Conservation (phyloP, 495 filamentous ascomycete genomes). For the Tuber borchii region DNA sequence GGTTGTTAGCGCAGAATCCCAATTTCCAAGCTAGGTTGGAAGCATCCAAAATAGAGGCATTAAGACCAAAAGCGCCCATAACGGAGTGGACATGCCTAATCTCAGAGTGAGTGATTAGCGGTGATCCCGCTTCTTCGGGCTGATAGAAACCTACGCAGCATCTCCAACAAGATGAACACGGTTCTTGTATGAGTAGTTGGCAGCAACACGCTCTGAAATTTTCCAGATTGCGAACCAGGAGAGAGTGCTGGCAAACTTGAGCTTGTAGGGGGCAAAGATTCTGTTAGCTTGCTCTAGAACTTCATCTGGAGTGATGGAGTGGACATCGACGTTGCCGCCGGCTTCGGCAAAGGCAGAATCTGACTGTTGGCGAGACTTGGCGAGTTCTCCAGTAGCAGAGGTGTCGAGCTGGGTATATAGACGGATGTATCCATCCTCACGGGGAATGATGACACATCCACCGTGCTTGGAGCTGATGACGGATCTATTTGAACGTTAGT, state of each 20-base stretch:
- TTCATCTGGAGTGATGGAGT: conserved; percentile 43
- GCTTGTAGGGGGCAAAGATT: conserved; percentile 44
- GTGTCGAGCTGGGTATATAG: conserved; percentile 38
- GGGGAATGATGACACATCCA: conserved; percentile 44
- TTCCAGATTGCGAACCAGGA: conserved; percentile 48
- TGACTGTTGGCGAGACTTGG: conserved; percentile 27
- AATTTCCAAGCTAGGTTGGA: conserved; percentile 46
- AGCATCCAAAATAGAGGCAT: conserved; percentile 45
- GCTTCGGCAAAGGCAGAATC: conserved; percentile 37
- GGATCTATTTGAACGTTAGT: conserved; percentile 12
- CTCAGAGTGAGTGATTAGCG: neutral
- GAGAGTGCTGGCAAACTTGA: conserved; percentile 42
- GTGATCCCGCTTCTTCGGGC: neutral
- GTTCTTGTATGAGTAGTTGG: conserved; percentile 41
- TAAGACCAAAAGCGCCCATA: conserved; percentile 46
- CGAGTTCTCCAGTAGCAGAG: conserved; percentile 28
- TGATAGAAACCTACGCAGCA: conserved; percentile 41
- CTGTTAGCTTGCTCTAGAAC: conserved; percentile 43
- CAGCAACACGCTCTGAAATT: conserved; percentile 44
- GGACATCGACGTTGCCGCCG: conserved; percentile 41
- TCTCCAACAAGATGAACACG: conserved; percentile 45
- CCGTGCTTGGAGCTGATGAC: conserved; percentile 43
- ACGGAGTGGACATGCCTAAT: conserved; percentile 44
- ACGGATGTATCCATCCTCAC: conserved; percentile 44
- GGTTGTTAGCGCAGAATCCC: conserved; percentile 35